These are phyloP conservation scores for Neurospora sp. DNA, from an alignment of 495 filamentous ascomycete species.

Conservation along the genomic window DNA sequence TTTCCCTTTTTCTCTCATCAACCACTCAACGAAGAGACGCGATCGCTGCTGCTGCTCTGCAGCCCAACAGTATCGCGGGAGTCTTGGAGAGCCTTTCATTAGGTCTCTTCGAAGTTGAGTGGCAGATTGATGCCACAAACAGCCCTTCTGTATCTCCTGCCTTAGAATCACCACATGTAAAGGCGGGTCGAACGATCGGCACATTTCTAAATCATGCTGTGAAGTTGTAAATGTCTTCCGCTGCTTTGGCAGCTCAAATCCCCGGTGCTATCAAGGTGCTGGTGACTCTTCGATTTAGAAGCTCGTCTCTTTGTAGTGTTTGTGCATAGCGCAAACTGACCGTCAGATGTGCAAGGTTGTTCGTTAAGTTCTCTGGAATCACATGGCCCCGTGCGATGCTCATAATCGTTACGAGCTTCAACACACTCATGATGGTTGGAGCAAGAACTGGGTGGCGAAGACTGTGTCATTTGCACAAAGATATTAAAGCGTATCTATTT, in stretches of 20 bases:
- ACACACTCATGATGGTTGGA: neutral
- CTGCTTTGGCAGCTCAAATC: neutral
- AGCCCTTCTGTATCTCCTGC: constrained; percentile 92
- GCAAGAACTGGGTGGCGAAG: neutral
- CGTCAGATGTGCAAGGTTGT: neutral
- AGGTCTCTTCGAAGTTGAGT: constrained; percentile 47
- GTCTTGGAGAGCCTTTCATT: constrained; percentile 57
- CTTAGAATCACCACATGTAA: constrained; percentile 70
- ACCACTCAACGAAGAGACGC: constrained; percentile 40
- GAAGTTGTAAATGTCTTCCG: neutral
- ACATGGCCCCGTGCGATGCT: neutral
- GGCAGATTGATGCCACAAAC: constrained; percentile 49
- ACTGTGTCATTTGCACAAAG: neutral
- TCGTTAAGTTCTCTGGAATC: neutral
- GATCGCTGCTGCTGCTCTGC: constrained; percentile 25
- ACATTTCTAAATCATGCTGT: constrained; percentile 23
- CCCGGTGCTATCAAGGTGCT: neutral
- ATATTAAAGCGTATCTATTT: neutral
- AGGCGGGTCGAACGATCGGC: constrained; percentile 63
- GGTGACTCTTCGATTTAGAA: neutral
- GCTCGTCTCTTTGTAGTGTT: neutral
- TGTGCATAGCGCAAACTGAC: neutral
- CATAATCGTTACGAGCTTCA: neutral
- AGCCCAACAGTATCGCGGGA: constrained; percentile 26
- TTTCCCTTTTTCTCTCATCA: constrained; percentile 30